phyloP scores from a whole-genome alignment of 2,329 filamentous ascomycete genomes.

The Diaporthe citriasiana region DNA sequence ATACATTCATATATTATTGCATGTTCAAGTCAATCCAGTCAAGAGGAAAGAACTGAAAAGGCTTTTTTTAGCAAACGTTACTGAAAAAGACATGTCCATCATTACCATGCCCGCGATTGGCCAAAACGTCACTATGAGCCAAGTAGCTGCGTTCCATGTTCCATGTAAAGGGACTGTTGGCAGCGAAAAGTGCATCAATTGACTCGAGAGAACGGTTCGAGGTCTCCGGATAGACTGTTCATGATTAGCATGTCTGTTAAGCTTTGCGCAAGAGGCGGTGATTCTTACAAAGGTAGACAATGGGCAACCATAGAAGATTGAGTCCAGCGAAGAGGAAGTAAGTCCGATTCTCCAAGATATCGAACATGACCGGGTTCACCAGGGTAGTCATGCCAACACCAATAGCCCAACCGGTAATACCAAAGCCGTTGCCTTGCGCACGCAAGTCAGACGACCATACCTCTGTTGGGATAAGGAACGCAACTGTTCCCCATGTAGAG shows the following conservation, averaged over 20 bases:
- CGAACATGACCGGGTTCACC: conserved; percentile 67
- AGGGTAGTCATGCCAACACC: conserved; percentile 68
- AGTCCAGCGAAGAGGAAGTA: conserved; percentile 67
- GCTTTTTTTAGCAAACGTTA: too few species aligned
- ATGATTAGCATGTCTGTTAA: background rate
- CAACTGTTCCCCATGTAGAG: conserved; percentile 63
- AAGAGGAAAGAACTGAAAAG: too few species aligned
- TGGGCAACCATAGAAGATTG: conserved; percentile 50
- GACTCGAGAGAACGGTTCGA: conserved; percentile 51
- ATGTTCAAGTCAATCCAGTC: too few species aligned
- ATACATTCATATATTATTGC: too few species aligned
- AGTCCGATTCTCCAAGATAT: conserved; percentile 59
- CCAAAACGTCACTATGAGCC: background rate
- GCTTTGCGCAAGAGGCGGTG: background rate
- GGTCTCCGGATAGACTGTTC: background rate
- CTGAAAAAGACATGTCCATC: background rate
- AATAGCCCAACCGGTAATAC: conserved; percentile 71
- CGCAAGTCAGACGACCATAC: conserved; percentile 70
- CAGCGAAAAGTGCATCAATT: conserved; percentile 64
- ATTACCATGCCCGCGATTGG: background rate
- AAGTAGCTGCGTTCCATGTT: conserved; percentile 55
- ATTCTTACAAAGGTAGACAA: conserved; percentile 6
- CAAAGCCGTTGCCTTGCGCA: conserved; percentile 71
- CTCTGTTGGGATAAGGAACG: conserved; percentile 66
- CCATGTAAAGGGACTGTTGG: conserved; percentile 59